These are phyloP conservation scores for Senecio squalidus DNA, from an alignment of 140 eudicot genomes.

Conservation along the genomic window DNA sequence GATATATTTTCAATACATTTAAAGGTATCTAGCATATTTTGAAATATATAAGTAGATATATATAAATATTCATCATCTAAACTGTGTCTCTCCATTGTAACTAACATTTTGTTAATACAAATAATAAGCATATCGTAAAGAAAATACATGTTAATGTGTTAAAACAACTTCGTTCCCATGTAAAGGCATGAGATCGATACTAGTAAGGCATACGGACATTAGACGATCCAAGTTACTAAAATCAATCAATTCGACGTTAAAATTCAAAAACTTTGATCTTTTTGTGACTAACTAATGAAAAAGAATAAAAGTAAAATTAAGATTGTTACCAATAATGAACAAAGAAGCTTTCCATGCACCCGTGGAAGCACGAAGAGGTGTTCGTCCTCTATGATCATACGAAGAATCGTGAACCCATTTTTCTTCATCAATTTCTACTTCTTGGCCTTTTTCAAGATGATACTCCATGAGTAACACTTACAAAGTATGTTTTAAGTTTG, in stretches of 20 bases:
- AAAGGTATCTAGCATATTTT: no score
- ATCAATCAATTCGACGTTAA: background rate
- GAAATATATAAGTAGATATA: no score
- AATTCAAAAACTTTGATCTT: background rate
- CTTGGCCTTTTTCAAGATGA: conserved; percentile 37
- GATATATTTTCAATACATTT: no score
- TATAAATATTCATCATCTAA: no score
- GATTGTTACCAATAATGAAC: conserved; percentile 62
- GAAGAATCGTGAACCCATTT: conserved; percentile 76
- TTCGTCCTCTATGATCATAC: conserved; percentile 62
- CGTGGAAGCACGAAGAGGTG: conserved; percentile 77
- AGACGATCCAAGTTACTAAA: no score
- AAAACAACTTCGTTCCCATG: no score
- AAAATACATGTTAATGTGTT: no score
- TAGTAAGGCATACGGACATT: no score
- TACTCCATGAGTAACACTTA: conserved; percentile 40
- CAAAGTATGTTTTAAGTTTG: conserved; percentile 11
- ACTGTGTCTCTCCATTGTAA: no score
- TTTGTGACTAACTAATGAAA: background rate
- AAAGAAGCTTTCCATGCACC: conserved; percentile 89
- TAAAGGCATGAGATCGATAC: no score
- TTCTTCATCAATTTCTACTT: conserved; percentile 37
- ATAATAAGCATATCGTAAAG: no score
- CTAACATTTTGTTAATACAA: no score
- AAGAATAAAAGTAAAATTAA: background rate